Base-by-base conservation (phyloP, 495 filamentous ascomycete genomes). In the Lasiosphaeria hispida region DNA sequence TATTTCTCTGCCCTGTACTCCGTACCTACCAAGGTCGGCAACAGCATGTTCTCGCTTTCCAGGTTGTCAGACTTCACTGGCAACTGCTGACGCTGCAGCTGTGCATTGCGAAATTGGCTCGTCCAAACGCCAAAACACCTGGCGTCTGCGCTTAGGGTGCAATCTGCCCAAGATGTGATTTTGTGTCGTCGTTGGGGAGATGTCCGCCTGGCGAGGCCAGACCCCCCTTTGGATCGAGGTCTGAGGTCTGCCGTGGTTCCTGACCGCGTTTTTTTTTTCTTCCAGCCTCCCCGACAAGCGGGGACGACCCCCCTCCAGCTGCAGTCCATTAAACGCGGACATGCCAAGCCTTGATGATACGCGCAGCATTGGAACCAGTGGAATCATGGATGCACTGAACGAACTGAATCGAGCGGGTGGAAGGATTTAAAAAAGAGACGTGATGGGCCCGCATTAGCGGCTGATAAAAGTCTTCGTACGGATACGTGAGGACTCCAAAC, bases 301-400 rank as follows among this genome's bases (percentile, higher is more conserved):
- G 48, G 39, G 43, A 23, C 38, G 42, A 34, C 36, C n/a, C 48
- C 30, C 42, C 53, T 51, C 38, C 17, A 30, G 23, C 60, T 55
- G 52, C 58, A 67, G 33, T 33, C 67, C 62, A 69, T 69, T 69
- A 54, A 71, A 69, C 63, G 63, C 68, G 62, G 58, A 68, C 62
- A 63, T 61, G 64, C 67, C 63, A 68, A 65, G 63, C 37, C 35
- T 33, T 36, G 18, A 62, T 62, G 64, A 68, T 58, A 69, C 67
- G 65, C 67, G 69, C 59, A 62, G 53, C 63, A 65, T 65, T 67
- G 67, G 64, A 65, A 64, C 45, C 38, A 60, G 48, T 34, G 38
- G 59, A 23, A 64, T 48, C 57, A 62, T 67, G 67, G 67, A 65
- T 63, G 41, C 38, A 60, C 48, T 34, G 38, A 57, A 35, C 14